phyloP scores from a whole-genome alignment of 805 yeast genomes.

The Saccharomycopsis sp. region DNA sequence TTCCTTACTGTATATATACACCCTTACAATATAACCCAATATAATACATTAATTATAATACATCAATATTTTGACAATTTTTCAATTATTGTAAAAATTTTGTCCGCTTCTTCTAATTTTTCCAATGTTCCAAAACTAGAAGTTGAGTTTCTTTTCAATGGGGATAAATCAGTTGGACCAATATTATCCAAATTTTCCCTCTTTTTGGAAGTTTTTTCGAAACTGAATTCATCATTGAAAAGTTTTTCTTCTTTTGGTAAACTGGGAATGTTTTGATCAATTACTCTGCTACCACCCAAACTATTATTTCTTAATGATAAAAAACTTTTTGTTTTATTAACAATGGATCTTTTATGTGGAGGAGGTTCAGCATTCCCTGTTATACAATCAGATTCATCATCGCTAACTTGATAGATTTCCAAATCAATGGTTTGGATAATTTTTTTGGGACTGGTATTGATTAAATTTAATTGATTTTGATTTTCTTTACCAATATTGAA shows the following conservation, averaged over 20 bases:
- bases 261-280: too few species aligned
- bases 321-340: slow-evolving; percentile 4
- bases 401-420: slow-evolving; percentile 8
- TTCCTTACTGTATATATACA: too few species aligned
- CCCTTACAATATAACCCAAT: too few species aligned
- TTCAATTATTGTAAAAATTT: slow-evolving; percentile 9
- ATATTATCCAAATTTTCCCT: not conserved
- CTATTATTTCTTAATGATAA: not conserved
- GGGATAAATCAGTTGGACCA: not conserved
- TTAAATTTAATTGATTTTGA: too few species aligned
- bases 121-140: slow-evolving; percentile 10
- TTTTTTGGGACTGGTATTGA: too few species aligned
- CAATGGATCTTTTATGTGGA: not conserved
- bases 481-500: not conserved
- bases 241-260: not conserved
- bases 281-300: not conserved
- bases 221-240: not conserved
- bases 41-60: too few species aligned
- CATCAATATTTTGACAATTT: slow-evolving; percentile 7
- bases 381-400: slow-evolving; percentile 12
- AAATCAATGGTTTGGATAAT: slow-evolving; percentile 1
- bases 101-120: slow-evolving; percentile 12
- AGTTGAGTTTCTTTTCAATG: not conserved
- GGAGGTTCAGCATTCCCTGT: not conserved
- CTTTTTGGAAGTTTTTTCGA: not conserved